Base-by-base conservation (phyloP, 805 yeast species). In the Cyberlindnera mrakii region DNA sequence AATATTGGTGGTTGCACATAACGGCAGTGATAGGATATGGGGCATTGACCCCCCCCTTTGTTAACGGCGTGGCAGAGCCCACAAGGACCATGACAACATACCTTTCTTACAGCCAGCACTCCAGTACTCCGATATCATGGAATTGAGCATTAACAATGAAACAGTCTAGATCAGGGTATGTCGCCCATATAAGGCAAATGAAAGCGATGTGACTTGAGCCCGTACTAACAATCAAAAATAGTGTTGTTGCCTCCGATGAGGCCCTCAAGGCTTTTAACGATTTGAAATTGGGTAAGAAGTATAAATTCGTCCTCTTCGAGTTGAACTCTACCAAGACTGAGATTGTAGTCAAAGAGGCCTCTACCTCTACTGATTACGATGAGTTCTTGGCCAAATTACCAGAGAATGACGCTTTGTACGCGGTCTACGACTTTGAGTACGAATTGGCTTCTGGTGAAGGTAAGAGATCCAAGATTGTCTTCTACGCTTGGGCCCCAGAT, bases 401-500 rank as follows among this genome's bases (percentile, higher is more conserved):
- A 58, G 99, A 93, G 73, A 78, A 85, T 65, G 96, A 91, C 64
- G 88, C 97, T 71, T 81, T 90, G 67, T 93, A 93, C 67, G 99
- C 98, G 47, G 81, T 93, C 44, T 93, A 88, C 71, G 98, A 91
- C 71, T 91, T 93, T 59, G 97, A 91, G 72, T 93, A 90, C 70
- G 96, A 89, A 68, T 72, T 87, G 47, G 78, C 84, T 53, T 80
- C 78, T 41, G 90, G 88, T 58, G 98, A 91, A 70, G 99, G 99
- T 65, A 89, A 88, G 77, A 85, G 96, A 75, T 78, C 82, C 53
- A 81, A 79, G 66, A 75, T 80, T 50, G 72, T 78, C 35, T 71
- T 80, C 72, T 68, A 71, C 74, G 85, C 93, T 54, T 93, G 99
- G 99, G 82, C 97, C 50, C 99, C 99, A 60, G 99, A 93, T 65